phyloP scores from a whole-genome alignment of 2,329 filamentous ascomycete species.

The Sordariomycetes sp. region DNA sequence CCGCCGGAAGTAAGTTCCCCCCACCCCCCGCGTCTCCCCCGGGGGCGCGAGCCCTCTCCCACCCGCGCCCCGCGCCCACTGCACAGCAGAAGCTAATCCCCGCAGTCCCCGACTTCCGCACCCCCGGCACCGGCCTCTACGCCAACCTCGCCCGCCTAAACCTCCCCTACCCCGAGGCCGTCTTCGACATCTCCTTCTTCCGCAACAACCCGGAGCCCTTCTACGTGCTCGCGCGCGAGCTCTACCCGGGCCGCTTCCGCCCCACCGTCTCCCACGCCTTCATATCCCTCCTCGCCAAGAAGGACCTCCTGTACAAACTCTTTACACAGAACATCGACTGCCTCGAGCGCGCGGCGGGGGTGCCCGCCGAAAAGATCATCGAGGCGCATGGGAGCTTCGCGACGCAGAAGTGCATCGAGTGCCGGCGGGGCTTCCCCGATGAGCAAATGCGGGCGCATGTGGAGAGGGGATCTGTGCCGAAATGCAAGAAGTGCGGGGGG shows the following conservation, averaged over 20 bases:
- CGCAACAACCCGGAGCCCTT: constrained; percentile 74
- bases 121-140: constrained; percentile 85
- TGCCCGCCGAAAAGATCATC: constrained; percentile 68
- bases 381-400: constrained; percentile 96
- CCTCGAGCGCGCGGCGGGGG: constrained; percentile 74
- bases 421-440: constrained; percentile 57
- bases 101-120: constrained; percentile 83
- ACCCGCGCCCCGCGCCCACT: too few relatives aligned
- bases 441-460: constrained; percentile 63
- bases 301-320: constrained; percentile 66
- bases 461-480: constrained; percentile 52
- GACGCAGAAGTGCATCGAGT: constrained; percentile 82
- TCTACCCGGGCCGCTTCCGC: constrained; percentile 80
- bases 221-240: constrained; percentile 80
- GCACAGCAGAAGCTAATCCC: background rate
- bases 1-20: constrained; percentile 41
- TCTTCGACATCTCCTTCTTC: constrained; percentile 91
- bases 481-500: constrained; percentile 57
- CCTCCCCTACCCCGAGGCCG: constrained; percentile 78
- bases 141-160: constrained; percentile 79
- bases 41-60: background rate
- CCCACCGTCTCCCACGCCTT: constrained; percentile 89
- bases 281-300: constrained; percentile 66
- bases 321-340: constrained; percentile 99
- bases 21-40: background rate